Conservation (phyloP, 495 filamentous ascomycete genomes). For the Podospora sp. region DNA sequence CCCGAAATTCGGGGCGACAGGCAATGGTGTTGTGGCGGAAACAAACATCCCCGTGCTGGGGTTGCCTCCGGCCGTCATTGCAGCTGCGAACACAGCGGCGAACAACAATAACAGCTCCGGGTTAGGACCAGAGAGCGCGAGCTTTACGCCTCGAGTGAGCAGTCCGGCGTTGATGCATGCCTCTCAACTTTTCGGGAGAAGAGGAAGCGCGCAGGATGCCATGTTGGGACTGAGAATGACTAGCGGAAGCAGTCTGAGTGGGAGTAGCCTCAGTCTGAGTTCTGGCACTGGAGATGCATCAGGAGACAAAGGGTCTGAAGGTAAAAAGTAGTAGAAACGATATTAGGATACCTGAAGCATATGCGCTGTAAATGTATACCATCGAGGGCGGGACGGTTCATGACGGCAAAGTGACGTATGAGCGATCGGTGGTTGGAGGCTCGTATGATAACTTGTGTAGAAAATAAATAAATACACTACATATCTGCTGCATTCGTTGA, state of each 20-base stretch:
- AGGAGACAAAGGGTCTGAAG: constrained; percentile 1
- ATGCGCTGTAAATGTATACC: no score
- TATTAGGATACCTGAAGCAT: background rate
- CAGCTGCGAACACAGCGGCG: constrained; percentile 19
- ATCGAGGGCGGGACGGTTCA: no score
- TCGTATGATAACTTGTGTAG: no score
- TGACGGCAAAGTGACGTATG: no score
- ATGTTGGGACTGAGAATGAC: constrained; percentile 26
- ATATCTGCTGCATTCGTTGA: no score
- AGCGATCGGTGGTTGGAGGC: no score
- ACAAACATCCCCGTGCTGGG: constrained; percentile 49
- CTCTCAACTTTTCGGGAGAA: constrained; percentile 40
- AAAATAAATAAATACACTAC: no score
- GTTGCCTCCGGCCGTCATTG: constrained; percentile 43
- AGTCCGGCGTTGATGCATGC: constrained; percentile 41
- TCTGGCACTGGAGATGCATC: background rate
- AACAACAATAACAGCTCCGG: constrained; percentile 1
- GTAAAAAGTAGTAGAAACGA: background rate
- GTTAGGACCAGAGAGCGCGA: constrained; percentile 23
- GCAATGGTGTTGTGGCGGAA: constrained; percentile 38
- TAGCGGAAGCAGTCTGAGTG: background rate
- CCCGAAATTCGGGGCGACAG: background rate
- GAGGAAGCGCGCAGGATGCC: constrained; percentile 47
- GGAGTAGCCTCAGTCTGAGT: background rate
- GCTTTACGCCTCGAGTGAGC: constrained; percentile 31